Conservation (phyloP, 2,329 filamentous ascomycete genomes). For the Nigrospora sphaerica region DNA sequence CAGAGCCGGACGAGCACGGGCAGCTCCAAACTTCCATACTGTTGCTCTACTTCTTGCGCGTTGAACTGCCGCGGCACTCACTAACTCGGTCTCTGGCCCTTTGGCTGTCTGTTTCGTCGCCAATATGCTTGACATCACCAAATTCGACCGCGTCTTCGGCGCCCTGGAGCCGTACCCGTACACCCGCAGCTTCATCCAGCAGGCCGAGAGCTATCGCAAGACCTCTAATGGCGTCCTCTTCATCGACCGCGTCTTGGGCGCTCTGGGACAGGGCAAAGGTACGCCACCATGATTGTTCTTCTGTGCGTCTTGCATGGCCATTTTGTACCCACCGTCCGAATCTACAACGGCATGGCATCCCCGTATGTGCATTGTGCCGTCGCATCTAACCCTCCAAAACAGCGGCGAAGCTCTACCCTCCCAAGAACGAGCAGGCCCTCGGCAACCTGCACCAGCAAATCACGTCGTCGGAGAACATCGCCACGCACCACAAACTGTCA, state of each 20-base stretch:
- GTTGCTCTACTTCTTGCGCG: too few species aligned
- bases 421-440: constrained; percentile 60
- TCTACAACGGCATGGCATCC: too few species aligned
- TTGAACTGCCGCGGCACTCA: too few species aligned
- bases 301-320: too few species aligned
- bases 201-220: constrained; percentile 61
- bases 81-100: too few species aligned
- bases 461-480: constrained; percentile 50
- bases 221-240: constrained; percentile 65
- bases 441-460: constrained; percentile 65
- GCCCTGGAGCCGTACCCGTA: constrained; percentile 54
- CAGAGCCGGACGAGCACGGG: too few species aligned
- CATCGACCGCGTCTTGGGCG: constrained; percentile 68
- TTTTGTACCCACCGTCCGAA: too few species aligned
- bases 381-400: constrained; percentile 3
- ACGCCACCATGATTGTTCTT: constrained; percentile 6
- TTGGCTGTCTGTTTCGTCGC: too few species aligned
- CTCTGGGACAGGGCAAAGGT: constrained; percentile 66
- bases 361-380: neutral
- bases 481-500: constrained; percentile 72
- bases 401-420: constrained; percentile 64
- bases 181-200: constrained; percentile 50
- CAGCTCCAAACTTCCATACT: too few species aligned
- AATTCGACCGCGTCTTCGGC: constrained; percentile 63
- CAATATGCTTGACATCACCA: constrained; percentile 55